Conservation (phyloP, 768 basidiomycete species). For the Boletellus sp. region DNA sequence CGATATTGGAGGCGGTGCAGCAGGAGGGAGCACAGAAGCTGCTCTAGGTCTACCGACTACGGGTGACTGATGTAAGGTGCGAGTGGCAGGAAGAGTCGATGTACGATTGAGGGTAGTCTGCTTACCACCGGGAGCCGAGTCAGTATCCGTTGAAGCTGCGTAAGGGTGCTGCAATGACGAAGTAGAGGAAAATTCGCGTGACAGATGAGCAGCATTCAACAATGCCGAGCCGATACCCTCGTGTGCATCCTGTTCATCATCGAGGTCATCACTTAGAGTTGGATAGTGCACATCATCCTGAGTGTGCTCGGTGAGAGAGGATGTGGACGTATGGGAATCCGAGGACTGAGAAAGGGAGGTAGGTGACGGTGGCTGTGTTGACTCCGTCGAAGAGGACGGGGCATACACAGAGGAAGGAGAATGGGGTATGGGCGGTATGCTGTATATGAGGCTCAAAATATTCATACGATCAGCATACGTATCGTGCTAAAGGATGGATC, state of each 20-base stretch:
- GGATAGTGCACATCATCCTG: conserved; percentile 34
- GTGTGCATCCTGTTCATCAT: conserved; percentile 36
- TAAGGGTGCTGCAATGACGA: conserved; percentile 46
- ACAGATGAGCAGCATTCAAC: conserved; percentile 31
- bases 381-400: conserved; percentile 36
- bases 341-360: conserved; percentile 37
- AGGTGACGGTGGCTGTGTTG: conserved; percentile 37
- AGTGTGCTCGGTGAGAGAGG: conserved; percentile 37
- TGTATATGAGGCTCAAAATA: conserved; percentile 86
- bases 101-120: conserved; percentile 30
- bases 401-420: conserved; percentile 53
- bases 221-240: conserved; percentile 48
- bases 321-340: conserved; percentile 49
- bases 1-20: conserved; percentile 59
- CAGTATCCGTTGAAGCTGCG: conserved; percentile 39
- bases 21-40: conserved; percentile 59
- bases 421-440: conserved; percentile 73
- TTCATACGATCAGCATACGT: conserved; percentile 95
- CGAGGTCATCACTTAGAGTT: conserved; percentile 16
- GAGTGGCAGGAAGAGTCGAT: conserved; percentile 33
- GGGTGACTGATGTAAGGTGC: conserved; percentile 23
- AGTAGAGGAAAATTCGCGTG: conserved; percentile 26
- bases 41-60: conserved; percentile 45
- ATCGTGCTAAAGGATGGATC: conserved; percentile 61
- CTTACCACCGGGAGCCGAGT: conserved; percentile 28